Evolutionary conservation across 768 basidiomycete species (phyloP), one percentile per base, ranked within the genome.

Genomic region (Auriscalpium vulgare): DNA sequence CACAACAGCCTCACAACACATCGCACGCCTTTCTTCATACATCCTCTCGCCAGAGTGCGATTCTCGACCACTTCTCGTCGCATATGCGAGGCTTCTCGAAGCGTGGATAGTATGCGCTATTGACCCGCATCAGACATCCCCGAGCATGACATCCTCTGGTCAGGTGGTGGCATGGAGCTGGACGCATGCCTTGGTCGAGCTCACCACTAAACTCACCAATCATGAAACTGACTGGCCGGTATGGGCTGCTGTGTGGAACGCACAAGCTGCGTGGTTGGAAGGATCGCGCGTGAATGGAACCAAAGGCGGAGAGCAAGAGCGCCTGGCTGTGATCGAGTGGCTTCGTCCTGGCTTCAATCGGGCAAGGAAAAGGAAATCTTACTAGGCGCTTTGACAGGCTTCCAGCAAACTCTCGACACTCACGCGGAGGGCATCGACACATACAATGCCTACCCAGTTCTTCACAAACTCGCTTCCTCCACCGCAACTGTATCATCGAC

Each of bases 51-150:
- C 69, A 1, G 62, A 66, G 8, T 75, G 74, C 55, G 63, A 62
- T 8, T 75, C 75, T 10, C 57, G 53, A 53, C 64, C 54, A 21
- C 73, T 81, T 44, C 71, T 70, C 40, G 56, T 68, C 29, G 75
- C 81, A 3, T 93, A 87, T 80, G 70, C 79, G 6, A 69, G 72
- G 10, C 70, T 92, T 9, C 61, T 91, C 2, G 80, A 81, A 56
- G 72, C 76, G 0, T 97, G 93, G 94, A 85, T 76, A 7, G 74
- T 80, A 3, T 95, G 91, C 62, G 91, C 93, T 0, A 79, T 82
- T n/a, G 88, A 98, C 64, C 95, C 95, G 7, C 95, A 98, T 66
- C 75, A 78, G 54, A 95, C 92, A 8, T 87, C 84, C 3, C 92
- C 0, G 77, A 75, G 8, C 95, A 98, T 68, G 91, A 90, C 53